Base-by-base conservation (phyloP, 805 yeast genomes). In the Yarrowia alimentaria region DNA sequence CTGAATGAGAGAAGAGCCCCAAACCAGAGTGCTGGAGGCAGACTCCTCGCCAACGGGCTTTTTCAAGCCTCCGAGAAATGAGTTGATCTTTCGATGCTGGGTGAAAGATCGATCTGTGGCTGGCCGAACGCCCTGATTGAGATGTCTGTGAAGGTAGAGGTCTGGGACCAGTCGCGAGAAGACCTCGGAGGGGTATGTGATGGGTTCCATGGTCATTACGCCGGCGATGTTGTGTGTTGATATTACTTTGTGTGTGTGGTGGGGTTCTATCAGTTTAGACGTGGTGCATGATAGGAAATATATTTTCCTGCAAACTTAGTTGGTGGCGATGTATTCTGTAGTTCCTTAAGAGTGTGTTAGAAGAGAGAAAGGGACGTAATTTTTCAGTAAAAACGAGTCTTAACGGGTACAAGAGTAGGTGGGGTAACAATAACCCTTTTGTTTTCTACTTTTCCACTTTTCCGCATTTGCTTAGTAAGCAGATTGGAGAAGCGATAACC, bases 101-200 rank as follows among this genome's bases (percentile, higher is more conserved):
- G 77, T 77, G 60, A 81, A 79, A 25, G 74, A 72, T 35, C 96
- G 76, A 43, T 82, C 67, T 6, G 65, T 66, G 38, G 81, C 78
- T 8, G 96, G 96, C 56, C 97, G 80, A 17, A 83, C 61, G 0
- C 93, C 91, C 14, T 79, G 69, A 14, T 83, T 75, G 12, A 90
- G 64, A 64, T 88, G 95, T 61, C 94, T 76, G 62, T 85, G 84
- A 34, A 90, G 71, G 5, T 91, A 84, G 11, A 85, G 63, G 52
- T 87, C 95, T 1, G 97, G 96, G 1, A 94, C 87, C 28, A 90
- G 77, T 48, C 93, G 71, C 1, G 93, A 89, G 33, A 90, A 70
- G 9, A 88, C 87, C 19, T 81, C 84, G 0, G 96, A 91, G 1
- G 93, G 82, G 63, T 89, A 88, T 4, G 78, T 69, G 26, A 84